These are phyloP conservation scores for Comarum palustre DNA, from an alignment of 306 rosid genomes.

Conservation along the genomic window DNA sequence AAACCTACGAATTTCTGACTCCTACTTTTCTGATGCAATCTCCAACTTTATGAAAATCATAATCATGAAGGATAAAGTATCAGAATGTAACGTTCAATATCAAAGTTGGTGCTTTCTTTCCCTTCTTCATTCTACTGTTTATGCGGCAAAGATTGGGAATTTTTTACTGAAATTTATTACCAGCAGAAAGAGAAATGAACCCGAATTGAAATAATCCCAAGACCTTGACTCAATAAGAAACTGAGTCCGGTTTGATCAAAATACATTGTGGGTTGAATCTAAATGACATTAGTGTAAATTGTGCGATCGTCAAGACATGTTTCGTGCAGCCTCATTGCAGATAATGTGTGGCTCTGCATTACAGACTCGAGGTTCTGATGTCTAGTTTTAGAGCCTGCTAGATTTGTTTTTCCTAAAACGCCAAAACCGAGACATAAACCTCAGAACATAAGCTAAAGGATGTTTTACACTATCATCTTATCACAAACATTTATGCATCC, in stretches of 20 bases:
- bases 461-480: background rate
- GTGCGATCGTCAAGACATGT: background rate
- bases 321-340: background rate
- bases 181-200: background rate
- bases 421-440: background rate
- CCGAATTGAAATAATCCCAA: background rate
- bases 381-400: background rate
- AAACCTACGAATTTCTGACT: background rate
- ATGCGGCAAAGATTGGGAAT: background rate
- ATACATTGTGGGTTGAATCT: background rate
- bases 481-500: background rate
- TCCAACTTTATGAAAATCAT: slow-evolving; percentile 6
- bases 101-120: background rate
- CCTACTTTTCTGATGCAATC: background rate
- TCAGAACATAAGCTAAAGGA: background rate
- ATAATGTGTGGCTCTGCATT: background rate
- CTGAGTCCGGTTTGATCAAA: slow-evolving; percentile 1
- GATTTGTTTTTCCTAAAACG: background rate
- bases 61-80: background rate
- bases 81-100: background rate
- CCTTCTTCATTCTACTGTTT: slow-evolving; percentile 5
- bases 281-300: background rate
- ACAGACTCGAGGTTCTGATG: background rate
- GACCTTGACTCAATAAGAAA: background rate
- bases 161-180: background rate